Evolutionary conservation across 345 rosid species (phyloP).

Genomic region (Carallia brachiata): DNA sequence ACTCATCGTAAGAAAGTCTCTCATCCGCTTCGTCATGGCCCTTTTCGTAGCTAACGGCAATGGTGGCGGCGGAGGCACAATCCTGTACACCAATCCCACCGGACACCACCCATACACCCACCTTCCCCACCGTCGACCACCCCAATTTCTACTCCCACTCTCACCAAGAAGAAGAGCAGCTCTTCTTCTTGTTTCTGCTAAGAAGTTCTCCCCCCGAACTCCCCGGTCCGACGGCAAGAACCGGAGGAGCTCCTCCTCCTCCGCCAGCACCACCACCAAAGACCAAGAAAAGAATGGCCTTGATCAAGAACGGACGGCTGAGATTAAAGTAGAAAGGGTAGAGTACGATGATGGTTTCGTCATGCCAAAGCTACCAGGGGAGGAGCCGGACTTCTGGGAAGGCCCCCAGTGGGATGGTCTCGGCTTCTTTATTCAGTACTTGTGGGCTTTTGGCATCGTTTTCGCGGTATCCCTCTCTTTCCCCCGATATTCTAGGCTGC

Average conservation of each 20-base stretch:
- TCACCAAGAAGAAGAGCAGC: neutral
- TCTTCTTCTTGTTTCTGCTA: neutral
- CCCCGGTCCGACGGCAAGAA: neutral
- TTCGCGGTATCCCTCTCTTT: slow-evolving; percentile 54
- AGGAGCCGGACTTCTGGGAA: slow-evolving; percentile 70
- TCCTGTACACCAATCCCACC: too few species aligned
- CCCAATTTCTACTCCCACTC: neutral
- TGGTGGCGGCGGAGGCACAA: too few species aligned
- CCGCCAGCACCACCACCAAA: neutral
- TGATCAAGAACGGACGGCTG: neutral
- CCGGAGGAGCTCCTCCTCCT: slow-evolving; percentile 3
- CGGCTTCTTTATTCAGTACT: slow-evolving; percentile 27
- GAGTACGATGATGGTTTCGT: slow-evolving; percentile 22
- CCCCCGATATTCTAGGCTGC: neutral
- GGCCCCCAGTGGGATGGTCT: slow-evolving; percentile 77
- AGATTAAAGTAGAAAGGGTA: neutral
- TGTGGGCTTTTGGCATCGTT: slow-evolving; percentile 87
- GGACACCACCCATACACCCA: neutral
- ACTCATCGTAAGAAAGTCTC: too few species aligned
- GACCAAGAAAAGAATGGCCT: neutral
- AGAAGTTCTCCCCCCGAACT: neutral
- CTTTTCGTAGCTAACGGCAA: too few species aligned
- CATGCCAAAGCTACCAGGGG: slow-evolving; percentile 46
- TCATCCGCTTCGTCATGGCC: too few species aligned
- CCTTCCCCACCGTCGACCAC: neutral